These are phyloP conservation scores for Trichosphaerium sp. DNA, from an alignment of 78 protist genomes.

Conservation along the genomic window DNA sequence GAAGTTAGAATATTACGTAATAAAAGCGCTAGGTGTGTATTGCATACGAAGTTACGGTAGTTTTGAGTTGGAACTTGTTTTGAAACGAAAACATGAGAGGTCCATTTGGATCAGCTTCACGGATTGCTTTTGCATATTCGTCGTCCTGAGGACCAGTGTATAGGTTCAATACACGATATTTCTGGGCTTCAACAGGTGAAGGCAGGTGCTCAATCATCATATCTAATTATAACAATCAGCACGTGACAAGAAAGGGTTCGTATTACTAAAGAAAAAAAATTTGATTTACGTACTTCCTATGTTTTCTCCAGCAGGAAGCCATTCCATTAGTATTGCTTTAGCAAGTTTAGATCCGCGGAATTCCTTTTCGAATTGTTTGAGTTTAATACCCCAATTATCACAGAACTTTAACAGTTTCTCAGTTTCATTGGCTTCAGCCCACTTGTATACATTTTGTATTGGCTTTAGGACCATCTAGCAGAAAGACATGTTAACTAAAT, in stretches of 20 bases:
- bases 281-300: too few relatives aligned
- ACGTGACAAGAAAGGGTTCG: too few relatives aligned
- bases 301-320: slow-evolving; percentile 41
- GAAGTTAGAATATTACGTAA: too few relatives aligned
- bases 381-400: not conserved
- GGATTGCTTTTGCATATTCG: slow-evolving; percentile 21
- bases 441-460: slow-evolving; percentile 6
- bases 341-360: slow-evolving; percentile 3
- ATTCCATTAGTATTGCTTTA: slow-evolving; percentile 19
- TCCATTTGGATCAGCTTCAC: slow-evolving; percentile 53
- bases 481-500: too few relatives aligned
- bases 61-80: slow-evolving; percentile 32
- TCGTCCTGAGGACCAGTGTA: slow-evolving; percentile 41
- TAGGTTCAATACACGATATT: slow-evolving; percentile 24
- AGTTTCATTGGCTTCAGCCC: not conserved
- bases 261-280: too few relatives aligned
- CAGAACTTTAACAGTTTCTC: not conserved
- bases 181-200: slow-evolving; percentile 60
- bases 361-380: slow-evolving; percentile 14
- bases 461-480: slow-evolving; percentile 56
- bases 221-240: slow-evolving; percentile 18
- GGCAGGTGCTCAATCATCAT: slow-evolving; percentile 55
- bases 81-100: slow-evolving; percentile 49
- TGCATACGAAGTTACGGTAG: slow-evolving; percentile 28
- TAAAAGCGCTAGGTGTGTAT: too few relatives aligned